Conservation (phyloP, 2,329 filamentous ascomycete species). For the Venturia nashicola region DNA sequence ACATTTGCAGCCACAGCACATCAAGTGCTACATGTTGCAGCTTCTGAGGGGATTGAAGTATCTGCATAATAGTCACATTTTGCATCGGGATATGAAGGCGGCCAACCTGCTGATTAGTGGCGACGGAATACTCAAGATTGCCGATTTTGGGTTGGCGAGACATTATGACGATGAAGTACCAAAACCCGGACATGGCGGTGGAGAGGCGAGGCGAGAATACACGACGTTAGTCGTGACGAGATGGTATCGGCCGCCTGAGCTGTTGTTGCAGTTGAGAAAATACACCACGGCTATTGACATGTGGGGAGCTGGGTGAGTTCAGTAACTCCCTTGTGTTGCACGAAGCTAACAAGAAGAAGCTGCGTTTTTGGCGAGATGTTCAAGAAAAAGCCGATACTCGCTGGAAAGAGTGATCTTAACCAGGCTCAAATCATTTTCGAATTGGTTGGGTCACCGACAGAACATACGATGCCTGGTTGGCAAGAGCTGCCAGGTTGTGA, state of each 20-base stretch:
- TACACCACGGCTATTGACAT: conserved; percentile 98
- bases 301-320: conserved; percentile 83
- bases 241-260: conserved; percentile 93
- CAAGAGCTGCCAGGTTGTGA: conserved; percentile 70
- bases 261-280: conserved; percentile 72
- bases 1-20: conserved; percentile 74
- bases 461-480: conserved; percentile 90
- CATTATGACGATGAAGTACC: conserved; percentile 83
- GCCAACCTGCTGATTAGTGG: conserved; percentile 97
- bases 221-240: conserved; percentile 93
- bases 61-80: conserved; percentile 70
- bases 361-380: conserved; percentile 99
- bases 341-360: conserved; percentile 32
- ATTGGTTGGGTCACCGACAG: conserved; percentile 77
- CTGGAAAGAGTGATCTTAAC: conserved; percentile 77
- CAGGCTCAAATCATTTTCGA: conserved; percentile 93
- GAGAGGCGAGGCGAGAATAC: conserved; percentile 79
- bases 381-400: conserved; percentile 79
- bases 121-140: conserved; percentile 84
- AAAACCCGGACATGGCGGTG: conserved; percentile 63
- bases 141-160: conserved; percentile 88
- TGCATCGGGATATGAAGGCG: conserved; percentile 98
- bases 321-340: background rate
- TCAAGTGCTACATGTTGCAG: conserved; percentile 96
- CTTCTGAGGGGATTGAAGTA: conserved; percentile 82